A percentile compares a stretch with the other conserved stretches of the same genome.
These are phyloP conservation scores for Podospora fimiseda DNA, from an alignment of 495 filamentous ascomycete species.

Conservation along the genomic window DNA sequence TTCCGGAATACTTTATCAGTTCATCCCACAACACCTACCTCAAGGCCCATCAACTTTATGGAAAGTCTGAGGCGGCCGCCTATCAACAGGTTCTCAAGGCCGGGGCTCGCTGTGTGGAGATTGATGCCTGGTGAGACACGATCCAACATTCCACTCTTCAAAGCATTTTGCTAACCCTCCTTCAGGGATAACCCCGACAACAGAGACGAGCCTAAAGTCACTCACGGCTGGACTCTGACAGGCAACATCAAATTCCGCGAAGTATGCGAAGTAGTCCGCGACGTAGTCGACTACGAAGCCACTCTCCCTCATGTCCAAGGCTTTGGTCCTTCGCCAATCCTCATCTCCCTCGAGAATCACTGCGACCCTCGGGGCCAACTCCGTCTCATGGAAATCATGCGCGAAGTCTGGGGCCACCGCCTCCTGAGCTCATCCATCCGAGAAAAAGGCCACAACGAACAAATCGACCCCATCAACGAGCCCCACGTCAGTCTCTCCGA, in stretches of 20 bases:
- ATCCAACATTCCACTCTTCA: too few relatives aligned
- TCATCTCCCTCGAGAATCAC: constrained; percentile 51
- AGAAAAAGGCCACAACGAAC: constrained; percentile 36
- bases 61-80: constrained; percentile 38
- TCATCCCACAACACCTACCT: constrained; percentile 77
- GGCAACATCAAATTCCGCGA: constrained; percentile 48
- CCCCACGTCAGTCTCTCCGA: constrained; percentile 40
- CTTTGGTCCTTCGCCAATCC: constrained; percentile 39
- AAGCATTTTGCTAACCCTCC: too few relatives aligned
- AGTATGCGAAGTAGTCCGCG: constrained; percentile 47
- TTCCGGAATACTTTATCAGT: constrained; percentile 53
- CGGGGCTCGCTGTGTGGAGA: constrained; percentile 51
- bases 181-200: constrained; percentile 42
- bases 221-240: constrained; percentile 50
- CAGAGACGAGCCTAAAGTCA: constrained; percentile 47
- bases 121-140: constrained; percentile 51
- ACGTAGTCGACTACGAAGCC: constrained; percentile 42
- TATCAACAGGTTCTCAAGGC: constrained; percentile 44
- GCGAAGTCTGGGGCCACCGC: constrained; percentile 45
- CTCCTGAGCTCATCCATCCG: constrained; percentile 41
- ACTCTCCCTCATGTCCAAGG: constrained; percentile 21
- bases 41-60: constrained; percentile 47
- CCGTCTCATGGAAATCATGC: constrained; percentile 48
- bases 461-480: constrained; percentile 22
- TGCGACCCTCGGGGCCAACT: constrained; percentile 41